These are phyloP conservation scores for Syzygium aqueum DNA, from an alignment of 345 rosid genomes.

Conservation along the genomic window DNA sequence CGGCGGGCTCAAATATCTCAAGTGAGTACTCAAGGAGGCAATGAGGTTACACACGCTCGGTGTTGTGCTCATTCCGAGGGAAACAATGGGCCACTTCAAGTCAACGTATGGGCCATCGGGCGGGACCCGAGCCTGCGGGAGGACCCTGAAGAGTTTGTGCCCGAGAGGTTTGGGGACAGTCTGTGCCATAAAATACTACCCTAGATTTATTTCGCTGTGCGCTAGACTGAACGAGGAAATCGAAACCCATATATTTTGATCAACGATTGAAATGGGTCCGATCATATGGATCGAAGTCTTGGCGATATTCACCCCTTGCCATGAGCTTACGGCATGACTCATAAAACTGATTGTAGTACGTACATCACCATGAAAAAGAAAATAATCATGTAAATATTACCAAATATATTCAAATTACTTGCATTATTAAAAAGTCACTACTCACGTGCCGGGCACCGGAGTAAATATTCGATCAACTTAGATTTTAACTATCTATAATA, in stretches of 20 bases:
- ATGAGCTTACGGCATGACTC: background rate
- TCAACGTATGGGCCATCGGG: conserved; percentile 35
- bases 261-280: background rate
- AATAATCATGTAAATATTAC: no score
- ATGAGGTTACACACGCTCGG: conserved; percentile 37
- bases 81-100: conserved; percentile 22
- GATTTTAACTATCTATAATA: no score
- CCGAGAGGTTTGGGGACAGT: conserved; percentile 24
- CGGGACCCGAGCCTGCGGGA: conserved; percentile 16
- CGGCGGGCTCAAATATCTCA: conserved; percentile 22
- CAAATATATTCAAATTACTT: background rate
- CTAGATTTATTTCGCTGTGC: background rate
- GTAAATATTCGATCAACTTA: background rate
- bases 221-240: background rate
- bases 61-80: conserved; percentile 30
- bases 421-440: background rate
- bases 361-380: background rate
- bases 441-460: background rate
- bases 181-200: background rate
- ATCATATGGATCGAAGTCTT: background rate
- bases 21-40: conserved; percentile 40
- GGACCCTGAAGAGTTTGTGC: conserved; percentile 28
- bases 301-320: background rate
- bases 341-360: no score
- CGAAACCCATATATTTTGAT: background rate